Conservation (phyloP, 2,329 filamentous ascomycete genomes). For the Talaromyces amestolkiae region DNA sequence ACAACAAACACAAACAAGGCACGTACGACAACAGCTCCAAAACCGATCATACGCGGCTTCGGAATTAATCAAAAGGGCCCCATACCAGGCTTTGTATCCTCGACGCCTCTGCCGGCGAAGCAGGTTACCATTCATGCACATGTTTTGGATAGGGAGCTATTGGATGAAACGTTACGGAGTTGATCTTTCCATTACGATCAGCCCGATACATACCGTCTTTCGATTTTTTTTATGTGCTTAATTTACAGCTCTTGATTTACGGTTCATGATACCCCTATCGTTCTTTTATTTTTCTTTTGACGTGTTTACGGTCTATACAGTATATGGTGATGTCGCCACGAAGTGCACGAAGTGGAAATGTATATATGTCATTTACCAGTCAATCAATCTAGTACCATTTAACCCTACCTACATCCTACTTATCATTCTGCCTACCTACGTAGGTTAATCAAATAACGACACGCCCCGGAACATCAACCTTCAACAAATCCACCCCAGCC, state of each 20-base stretch:
- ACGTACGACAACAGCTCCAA: slow-evolving; percentile 66
- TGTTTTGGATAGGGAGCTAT: slow-evolving; percentile 57
- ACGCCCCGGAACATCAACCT: slow-evolving; percentile 28
- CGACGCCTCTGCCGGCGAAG: slow-evolving; percentile 49
- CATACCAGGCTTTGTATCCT: slow-evolving; percentile 67
- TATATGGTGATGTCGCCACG: neutral
- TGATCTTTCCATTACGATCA: neutral
- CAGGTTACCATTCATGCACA: slow-evolving; percentile 50
- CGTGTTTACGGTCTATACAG: neutral
- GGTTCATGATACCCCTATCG: slow-evolving; percentile 16
- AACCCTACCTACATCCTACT: neutral
- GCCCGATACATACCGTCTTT: slow-evolving; percentile 11
- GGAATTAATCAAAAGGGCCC: slow-evolving; percentile 77
- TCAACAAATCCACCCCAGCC: slow-evolving; percentile 46
- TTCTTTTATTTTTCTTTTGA: slow-evolving; percentile 1
- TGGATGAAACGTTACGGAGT: slow-evolving; percentile 48
- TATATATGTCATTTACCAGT: neutral
- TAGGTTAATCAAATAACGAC: slow-evolving; percentile 23
- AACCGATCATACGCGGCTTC: slow-evolving; percentile 60
- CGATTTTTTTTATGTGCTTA: slow-evolving; percentile 11
- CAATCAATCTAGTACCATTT: neutral
- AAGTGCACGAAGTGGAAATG: neutral
- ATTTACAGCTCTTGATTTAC: neutral
- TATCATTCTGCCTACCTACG: neutral
- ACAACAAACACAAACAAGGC: slow-evolving; percentile 33